Evolutionary conservation across 441 rosid genomes (phyloP).

Genomic region (Brassica balearica): DNA sequence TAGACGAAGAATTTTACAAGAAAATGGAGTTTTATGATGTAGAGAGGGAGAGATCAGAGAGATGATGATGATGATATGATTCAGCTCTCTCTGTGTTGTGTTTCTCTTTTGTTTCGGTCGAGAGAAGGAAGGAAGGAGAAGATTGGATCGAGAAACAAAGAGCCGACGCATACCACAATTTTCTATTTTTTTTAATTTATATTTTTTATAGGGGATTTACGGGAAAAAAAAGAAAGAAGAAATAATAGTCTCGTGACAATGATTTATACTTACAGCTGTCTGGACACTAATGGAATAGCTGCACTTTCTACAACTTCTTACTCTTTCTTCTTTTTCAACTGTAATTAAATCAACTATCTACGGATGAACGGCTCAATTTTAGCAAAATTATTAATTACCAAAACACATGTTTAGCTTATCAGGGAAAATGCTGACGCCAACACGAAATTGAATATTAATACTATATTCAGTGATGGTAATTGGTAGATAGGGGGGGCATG

Average conservation of each 20-base stretch:
- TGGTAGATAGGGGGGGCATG: no score
- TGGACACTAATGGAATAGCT: constrained; percentile 30
- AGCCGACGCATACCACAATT: constrained; percentile 36
- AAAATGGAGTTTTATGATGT: constrained; percentile 9
- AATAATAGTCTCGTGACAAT: constrained; percentile 32
- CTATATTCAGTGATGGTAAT: background rate
- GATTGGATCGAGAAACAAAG: constrained; percentile 44
- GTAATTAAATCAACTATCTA: background rate
- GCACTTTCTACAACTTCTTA: constrained; percentile 20
- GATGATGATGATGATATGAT: background rate
- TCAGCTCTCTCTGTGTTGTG: constrained; percentile 27
- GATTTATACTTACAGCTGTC: constrained; percentile 43
- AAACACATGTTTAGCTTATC: constrained; percentile 7
- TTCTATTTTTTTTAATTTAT: background rate
- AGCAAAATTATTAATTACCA: background rate
- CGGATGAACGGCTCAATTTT: background rate
- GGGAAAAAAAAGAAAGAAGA: no score
- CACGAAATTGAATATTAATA: background rate
- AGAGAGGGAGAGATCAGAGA: background rate
- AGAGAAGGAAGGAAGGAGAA: constrained; percentile 21
- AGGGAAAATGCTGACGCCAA: background rate
- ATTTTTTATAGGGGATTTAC: background rate
- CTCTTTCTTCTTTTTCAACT: background rate
- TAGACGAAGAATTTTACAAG: background rate
- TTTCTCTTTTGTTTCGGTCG: constrained; percentile 26